Conservation (phyloP, 306 rosid species). For the Begonia masoniana region DNA sequence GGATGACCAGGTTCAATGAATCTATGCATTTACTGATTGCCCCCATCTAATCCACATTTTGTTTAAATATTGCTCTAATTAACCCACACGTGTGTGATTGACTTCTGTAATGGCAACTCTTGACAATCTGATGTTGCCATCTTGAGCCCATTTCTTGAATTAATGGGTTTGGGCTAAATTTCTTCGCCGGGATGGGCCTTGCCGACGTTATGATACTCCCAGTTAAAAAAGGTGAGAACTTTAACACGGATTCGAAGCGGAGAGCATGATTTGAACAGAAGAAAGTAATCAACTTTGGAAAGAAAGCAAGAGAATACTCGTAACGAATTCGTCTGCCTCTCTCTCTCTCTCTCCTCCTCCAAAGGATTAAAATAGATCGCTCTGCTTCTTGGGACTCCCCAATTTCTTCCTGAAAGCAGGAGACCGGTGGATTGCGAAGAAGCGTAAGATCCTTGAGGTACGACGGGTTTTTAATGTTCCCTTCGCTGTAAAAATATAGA, state of each 20-base stretch:
- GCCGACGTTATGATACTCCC: not conserved
- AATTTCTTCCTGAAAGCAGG: not conserved
- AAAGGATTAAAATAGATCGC: constrained; percentile 13
- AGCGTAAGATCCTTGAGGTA: constrained; percentile 25
- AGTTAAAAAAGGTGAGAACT: not conserved
- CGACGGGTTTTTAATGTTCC: constrained; percentile 8
- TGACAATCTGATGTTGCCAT: too few relatives aligned
- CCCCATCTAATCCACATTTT: too few relatives aligned
- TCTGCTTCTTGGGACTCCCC: constrained; percentile 5
- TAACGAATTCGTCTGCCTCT: too few relatives aligned
- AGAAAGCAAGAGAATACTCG: not conserved
- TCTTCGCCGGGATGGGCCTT: constrained; percentile 7
- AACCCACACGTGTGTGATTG: too few relatives aligned
- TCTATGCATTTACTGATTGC: not conserved
- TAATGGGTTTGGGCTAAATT: not conserved
- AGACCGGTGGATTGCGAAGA: not conserved
- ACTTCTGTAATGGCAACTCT: too few relatives aligned
- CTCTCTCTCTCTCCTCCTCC: not conserved
- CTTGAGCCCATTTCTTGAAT: not conserved
- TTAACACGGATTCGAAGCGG: constrained; percentile 1
- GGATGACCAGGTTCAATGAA: constrained; percentile 10
- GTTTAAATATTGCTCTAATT: too few relatives aligned
- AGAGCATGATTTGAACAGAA: not conserved
- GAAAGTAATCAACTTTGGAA: not conserved
- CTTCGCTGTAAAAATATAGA: not conserved